A percentile compares a stretch with the other conserved stretches of the same genome.
phyloP scores from a whole-genome alignment of 1,284 basidiomycete genomes.

The Ceratobasidium sp. region DNA sequence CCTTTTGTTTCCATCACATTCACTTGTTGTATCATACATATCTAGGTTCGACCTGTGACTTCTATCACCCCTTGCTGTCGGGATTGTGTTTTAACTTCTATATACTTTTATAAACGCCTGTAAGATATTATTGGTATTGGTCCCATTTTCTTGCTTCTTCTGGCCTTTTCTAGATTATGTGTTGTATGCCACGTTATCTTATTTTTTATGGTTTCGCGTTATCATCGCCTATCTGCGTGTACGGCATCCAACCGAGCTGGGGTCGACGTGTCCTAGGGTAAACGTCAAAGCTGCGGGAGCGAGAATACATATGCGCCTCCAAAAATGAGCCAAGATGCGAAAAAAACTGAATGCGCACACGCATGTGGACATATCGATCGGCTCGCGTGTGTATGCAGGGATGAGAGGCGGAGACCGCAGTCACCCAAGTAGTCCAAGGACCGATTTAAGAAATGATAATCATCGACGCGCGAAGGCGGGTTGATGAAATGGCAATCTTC shows the following conservation, averaged over 20 bases:
- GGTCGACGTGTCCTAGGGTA: conserved; percentile 3
- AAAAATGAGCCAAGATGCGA: not conserved
- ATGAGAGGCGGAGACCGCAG: conserved; percentile 62
- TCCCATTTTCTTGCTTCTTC: not conserved
- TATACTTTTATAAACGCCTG: conserved; percentile 40
- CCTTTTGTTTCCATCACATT: conserved; percentile 34
- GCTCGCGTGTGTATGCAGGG: conserved; percentile 55
- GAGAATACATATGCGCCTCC: not conserved
- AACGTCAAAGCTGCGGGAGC: not conserved
- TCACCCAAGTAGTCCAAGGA: conserved; percentile 48
- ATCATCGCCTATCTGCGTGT: conserved; percentile 23
- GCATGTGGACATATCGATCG: conserved; percentile 22
- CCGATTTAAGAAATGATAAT: conserved; percentile 25
- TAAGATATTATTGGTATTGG: conserved; percentile 37
- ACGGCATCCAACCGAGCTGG: not conserved
- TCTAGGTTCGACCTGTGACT: conserved; percentile 39
- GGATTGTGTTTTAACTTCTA: conserved; percentile 39
- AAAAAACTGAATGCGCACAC: conserved; percentile 9
- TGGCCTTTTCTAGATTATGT: conserved; percentile 36
- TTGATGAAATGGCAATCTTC: conserved; percentile 37
- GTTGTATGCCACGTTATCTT: conserved; percentile 38
- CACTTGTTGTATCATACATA: conserved; percentile 41
- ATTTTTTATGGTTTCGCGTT: conserved; percentile 38
- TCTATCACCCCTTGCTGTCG: conserved; percentile 38
- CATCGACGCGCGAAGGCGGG: conserved; percentile 1